phyloP scores from a whole-genome alignment of 768 basidiomycete species.

The Naganishia antarctica region DNA sequence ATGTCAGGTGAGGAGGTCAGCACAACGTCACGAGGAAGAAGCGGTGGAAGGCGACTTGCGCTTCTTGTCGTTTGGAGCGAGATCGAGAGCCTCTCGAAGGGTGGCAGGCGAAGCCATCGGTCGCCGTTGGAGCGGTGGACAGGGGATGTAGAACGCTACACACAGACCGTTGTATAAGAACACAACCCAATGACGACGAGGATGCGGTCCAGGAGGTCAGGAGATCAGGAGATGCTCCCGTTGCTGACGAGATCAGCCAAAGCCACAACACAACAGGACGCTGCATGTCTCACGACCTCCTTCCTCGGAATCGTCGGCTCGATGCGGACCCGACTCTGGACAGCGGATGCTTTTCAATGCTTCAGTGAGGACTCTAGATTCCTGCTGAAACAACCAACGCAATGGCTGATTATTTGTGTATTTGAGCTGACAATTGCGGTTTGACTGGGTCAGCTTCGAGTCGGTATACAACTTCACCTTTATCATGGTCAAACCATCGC shows the following conservation, averaged over 20 bases:
- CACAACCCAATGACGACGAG: no score
- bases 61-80: slow-evolving; percentile 11
- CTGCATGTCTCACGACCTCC: not conserved
- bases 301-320: not conserved
- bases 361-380: no score
- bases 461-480: not conserved
- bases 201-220: no score
- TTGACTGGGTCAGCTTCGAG: not conserved
- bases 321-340: not conserved
- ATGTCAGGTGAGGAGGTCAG: not conserved
- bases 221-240: not conserved
- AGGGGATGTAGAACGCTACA: no score
- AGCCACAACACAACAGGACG: no score
- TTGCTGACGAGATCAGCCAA: not conserved
- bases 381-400: no score
- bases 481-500: slow-evolving; percentile 21
- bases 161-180: no score
- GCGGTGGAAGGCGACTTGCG: not conserved
- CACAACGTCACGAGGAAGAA: not conserved
- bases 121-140: not conserved
- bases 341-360: no score
- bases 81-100: not conserved
- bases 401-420: no score
- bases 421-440: not conserved
- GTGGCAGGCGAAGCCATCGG: not conserved